Conservation (phyloP, 768 basidiomycete genomes). For the Pleurotus tuoliensis region DNA sequence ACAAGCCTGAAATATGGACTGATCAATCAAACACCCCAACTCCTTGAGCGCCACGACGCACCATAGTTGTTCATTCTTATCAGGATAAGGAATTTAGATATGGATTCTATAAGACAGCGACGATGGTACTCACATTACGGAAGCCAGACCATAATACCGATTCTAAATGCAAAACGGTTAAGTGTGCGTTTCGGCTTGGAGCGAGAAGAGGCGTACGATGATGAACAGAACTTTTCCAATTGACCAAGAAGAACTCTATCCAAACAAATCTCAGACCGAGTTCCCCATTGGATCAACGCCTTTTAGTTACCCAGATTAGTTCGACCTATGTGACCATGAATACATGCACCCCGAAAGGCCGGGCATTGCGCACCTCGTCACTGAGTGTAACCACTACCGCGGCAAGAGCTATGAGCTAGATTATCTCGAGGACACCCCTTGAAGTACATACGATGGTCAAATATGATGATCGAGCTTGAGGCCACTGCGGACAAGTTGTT, state of each 20-base stretch:
- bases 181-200: no score
- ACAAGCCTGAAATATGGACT: constrained; percentile 31
- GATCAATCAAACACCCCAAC: constrained; percentile 1
- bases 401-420: no score
- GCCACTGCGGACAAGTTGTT: constrained; percentile 34
- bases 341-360: background rate
- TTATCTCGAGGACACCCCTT: background rate
- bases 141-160: constrained; percentile 51
- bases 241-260: constrained; percentile 51
- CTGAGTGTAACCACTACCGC: constrained; percentile 45
- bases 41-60: constrained; percentile 17
- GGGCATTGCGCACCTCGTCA: constrained; percentile 37
- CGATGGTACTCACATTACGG: constrained; percentile 40
- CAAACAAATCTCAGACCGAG: background rate
- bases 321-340: constrained; percentile 33
- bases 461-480: constrained; percentile 47
- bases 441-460: constrained; percentile 44
- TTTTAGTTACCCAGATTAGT: constrained; percentile 48
- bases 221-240: constrained; percentile 53
- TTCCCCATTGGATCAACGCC: no score
- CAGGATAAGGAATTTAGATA: background rate
- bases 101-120: background rate
- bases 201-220: constrained; percentile 30
- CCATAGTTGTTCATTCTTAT: constrained; percentile 53
- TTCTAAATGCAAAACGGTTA: constrained; percentile 32